Evolutionary conservation across 2,329 filamentous ascomycete genomes (phyloP), one percentile per base, ranked within the genome.

Genomic region (Rutstroemia sp.): DNA sequence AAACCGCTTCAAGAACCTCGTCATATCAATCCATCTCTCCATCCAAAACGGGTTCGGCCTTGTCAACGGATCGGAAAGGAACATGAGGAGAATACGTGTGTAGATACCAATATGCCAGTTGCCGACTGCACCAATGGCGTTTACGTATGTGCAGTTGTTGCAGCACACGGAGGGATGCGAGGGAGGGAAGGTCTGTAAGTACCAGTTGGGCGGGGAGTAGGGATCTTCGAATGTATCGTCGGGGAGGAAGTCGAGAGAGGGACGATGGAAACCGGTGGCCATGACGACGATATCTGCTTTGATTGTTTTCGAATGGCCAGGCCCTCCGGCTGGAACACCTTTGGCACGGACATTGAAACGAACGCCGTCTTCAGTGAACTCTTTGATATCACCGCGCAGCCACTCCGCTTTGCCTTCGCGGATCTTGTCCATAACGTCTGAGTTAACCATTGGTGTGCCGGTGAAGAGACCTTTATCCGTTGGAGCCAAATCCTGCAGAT

Each of bases 21-120:
- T 95, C 79, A 92, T 88, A 67, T 91, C 87, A 65, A 95, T 91
- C 90, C 90, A 95, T 23, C 83, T 78, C 72, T 87, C 79, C 88
- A 94, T 95, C 82, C 87, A 86, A 61, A 79, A 82, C 5, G 84
- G 77, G 2, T 78, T 80, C 0, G 90, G 90, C 0, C 87, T 79
- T 0, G 88, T 85, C 21, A 92, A 73, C 0, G 89, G 89, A 65
- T 95, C 90, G 14, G 86, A 78, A 54, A 95, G 77, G 69, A 94
- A 94, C 88, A 94, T 92, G 63, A 95, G 80, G 6, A 95, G 75
- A 61, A 95, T 87, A 5, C 90, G 79, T 0, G 89, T 95, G 73
- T 94, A 95, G 65, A 95, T 92, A 4, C 90, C 90, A 47, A 95
- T 92, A 66, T 95, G 90, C 79, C 88, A 92, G 70, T 94, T 92